These are phyloP conservation scores for Alternaria brassicicola DNA, from an alignment of 2,329 filamentous ascomycete genomes.

Conservation along the genomic window DNA sequence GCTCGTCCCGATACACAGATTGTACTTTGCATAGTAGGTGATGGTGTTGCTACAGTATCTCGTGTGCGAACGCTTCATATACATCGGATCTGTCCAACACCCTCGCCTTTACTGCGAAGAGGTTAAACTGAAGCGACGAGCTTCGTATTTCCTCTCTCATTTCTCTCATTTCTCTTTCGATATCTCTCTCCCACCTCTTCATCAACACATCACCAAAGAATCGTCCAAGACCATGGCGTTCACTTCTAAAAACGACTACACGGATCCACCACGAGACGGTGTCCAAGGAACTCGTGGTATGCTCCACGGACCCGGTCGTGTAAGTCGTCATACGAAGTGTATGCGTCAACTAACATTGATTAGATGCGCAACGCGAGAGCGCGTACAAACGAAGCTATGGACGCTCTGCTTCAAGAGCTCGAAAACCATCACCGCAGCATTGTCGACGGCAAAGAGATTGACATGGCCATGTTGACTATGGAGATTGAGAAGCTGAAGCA, in stretches of 20 bases:
- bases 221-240: background rate
- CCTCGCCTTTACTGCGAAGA: background rate
- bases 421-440: background rate
- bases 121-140: background rate
- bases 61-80: background rate
- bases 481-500: background rate
- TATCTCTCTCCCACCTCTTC: no score
- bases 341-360: background rate
- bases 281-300: background rate
- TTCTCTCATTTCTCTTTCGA: background rate
- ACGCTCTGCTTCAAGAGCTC: rapidly evolving
- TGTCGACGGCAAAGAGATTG: no score
- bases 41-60: background rate
- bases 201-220: background rate
- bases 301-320: background rate
- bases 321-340: background rate
- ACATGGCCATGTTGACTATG: background rate
- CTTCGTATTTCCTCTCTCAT: no score
- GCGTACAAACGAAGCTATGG: background rate
- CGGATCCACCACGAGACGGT: background rate
- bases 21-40: background rate
- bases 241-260: no score
- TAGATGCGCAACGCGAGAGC: background rate
- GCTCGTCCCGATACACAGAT: no score
- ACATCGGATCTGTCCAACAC: background rate